Conservation (phyloP, 345 rosid species). For the Dimocarpus longan region DNA sequence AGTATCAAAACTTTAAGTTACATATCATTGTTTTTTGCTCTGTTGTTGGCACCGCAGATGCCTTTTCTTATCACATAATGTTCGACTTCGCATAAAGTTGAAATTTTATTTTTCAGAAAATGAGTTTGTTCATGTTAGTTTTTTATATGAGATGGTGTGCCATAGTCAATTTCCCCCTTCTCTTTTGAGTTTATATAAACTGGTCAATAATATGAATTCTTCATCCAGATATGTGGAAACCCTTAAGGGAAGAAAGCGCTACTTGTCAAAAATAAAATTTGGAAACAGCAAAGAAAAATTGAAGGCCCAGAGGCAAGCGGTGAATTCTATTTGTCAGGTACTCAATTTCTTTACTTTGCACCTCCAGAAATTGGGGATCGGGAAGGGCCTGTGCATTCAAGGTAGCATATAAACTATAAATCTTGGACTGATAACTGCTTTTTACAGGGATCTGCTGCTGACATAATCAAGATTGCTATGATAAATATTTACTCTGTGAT, state of each 20-base stretch:
- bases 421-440: conserved; percentile 27
- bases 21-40: not conserved
- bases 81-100: not conserved
- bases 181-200: not conserved
- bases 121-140: not conserved
- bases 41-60: not conserved
- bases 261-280: conserved; percentile 86
- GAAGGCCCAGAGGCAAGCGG: conserved; percentile 97
- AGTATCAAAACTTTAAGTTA: not conserved
- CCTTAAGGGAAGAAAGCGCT: conserved; percentile 88
- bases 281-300: conserved; percentile 81
- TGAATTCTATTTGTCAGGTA: conserved; percentile 98
- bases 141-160: conserved; percentile 12
- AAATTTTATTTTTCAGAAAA: not conserved
- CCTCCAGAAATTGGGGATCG: not conserved
- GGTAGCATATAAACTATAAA: not conserved
- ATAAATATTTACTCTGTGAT: conserved; percentile 65
- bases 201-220: conserved; percentile 12
- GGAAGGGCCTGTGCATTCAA: not conserved
- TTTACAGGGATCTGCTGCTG: conserved; percentile 94
- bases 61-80: not conserved
- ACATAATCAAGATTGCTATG: conserved; percentile 95
- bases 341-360: conserved; percentile 7
- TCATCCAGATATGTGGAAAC: conserved; percentile 81
- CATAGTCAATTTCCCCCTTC: not conserved